Base-by-base conservation (phyloP, 78 protist genomes). In the Dictyostelium firmibasis region DNA sequence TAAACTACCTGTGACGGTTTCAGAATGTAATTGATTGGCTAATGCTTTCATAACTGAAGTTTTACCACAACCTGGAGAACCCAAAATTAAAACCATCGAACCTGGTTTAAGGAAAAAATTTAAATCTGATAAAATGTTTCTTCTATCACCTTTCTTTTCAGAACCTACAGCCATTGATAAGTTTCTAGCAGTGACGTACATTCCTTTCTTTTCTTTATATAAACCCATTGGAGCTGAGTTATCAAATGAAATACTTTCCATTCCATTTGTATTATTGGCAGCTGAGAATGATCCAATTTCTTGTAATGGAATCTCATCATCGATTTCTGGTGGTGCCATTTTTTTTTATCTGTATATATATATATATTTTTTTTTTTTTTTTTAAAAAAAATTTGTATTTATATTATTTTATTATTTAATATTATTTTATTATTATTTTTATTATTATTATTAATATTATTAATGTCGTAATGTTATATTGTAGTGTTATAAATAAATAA, bases 11-110 rank as follows among this genome's bases (percentile, higher is more conserved):
- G 70, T 3, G 1, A 78, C 29, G 2, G 27, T 50, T 67, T 88
- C 93, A 23, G 27, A 36, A 29, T 79, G 93, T 25, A 84, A 77
- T 44, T 78, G 85, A 16, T 33, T n/a, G 7, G 93, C 50, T 20
- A 88, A 31, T 50, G 81, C 57, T 44, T 88, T 88, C 20, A 88
- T 27, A 14, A 92, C 64, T 10, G 96, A 83, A 4, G 96, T 84
- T 50, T 92, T 92, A 69, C 96, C 96, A 84, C 96, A 85, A 7
- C 96, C 93, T 69, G 96, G 96, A 33, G 92, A 44, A 53, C 96
- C 96, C 0, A 92, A n/a, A 29, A 92, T 76, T 27, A 86, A 78
- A 29, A 81, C 86, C 96, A 92, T 92, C 64, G 91, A 85, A 69
- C 96, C 96, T 18, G 96, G 96, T 75, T 84, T 91, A 69, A 91